Base-by-base conservation (phyloP, 2,329 filamentous ascomycete species). In the Hymenoscyphus fructigenus region DNA sequence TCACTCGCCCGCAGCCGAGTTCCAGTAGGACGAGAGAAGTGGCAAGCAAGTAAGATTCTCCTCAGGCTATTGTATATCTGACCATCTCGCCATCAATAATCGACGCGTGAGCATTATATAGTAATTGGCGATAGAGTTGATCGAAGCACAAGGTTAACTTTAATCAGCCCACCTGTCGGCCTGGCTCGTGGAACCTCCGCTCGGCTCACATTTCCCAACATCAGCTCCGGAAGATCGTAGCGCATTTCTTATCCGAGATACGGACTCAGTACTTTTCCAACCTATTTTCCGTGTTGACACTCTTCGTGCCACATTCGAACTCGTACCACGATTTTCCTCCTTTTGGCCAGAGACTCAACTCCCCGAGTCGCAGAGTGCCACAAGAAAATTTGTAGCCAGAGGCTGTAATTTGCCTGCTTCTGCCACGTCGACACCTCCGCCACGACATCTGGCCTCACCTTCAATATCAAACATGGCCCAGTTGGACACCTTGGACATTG, bases 401-500 rank as follows among this genome's bases (percentile, higher is more conserved):
- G 23, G 47, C 20, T 53, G 47, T 53, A 20, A 53, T 53, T 23
- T 53, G 20, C 20, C 53, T 60, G n/a, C 47, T 23, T 60, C 56
- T 32, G 28, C 38, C 47, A 44, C 29, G 12, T 34, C 34, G 26
- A 55, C 41, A n/a, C 9, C 59, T 60, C 12, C 55, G 36, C 47
- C 17, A 47, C 38, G 23, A 28, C 53, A 6, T 56, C 20, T 59
- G 29, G 29, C 47, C 47, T 53, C 32, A 28, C 29, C 36, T 28
- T n/a, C 15, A 34, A 20, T 53, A 29, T 41, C 59, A 50, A 53
- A 41, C 62, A 98, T 99, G 95, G 92, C 94, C 72, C 91, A 97
- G 84, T 88, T 99, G 77, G 95, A 99, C 78, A 96, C 93, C 29
- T 83, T 99, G 82, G 95, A 99, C 85, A 85, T 98, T 73, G 79